Percentiles rank a stretch among this genome's conserved stretches.
phyloP scores from a whole-genome alignment of 805 yeast genomes.

The Monosporozyma servazzii region DNA sequence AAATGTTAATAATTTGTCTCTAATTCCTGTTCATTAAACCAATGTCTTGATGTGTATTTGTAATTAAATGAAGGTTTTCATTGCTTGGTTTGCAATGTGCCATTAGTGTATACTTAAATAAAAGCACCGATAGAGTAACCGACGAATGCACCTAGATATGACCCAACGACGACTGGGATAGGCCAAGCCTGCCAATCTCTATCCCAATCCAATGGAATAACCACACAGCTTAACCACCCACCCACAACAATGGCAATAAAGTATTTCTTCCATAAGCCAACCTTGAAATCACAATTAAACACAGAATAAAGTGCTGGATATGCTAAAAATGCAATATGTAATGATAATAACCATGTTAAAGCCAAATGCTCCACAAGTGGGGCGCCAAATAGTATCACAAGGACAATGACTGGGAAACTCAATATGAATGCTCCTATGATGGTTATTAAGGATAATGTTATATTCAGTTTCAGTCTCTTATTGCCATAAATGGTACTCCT shows the following conservation, averaged over 20 bases:
- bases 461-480: conserved; percentile 25
- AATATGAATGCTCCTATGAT: conserved; percentile 18
- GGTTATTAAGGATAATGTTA: conserved; percentile 17
- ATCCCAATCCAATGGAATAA: conserved; percentile 97
- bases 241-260: conserved; percentile 41
- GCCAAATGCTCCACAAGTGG: conserved; percentile 47
- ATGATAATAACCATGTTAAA: conserved; percentile 53
- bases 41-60: neutral
- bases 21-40: neutral
- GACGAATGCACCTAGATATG: conserved; percentile 58
- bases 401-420: conserved; percentile 20
- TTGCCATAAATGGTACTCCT: conserved; percentile 28
- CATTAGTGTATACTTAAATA: conserved; percentile 9
- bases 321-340: conserved; percentile 51
- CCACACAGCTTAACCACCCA: conserved; percentile 87
- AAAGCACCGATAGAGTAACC: conserved; percentile 43
- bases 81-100: neutral
- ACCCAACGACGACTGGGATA: conserved; percentile 72
- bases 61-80: neutral
- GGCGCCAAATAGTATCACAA: conserved; percentile 67
- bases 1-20: neutral
- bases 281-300: conserved; percentile 40
- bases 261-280: conserved; percentile 35
- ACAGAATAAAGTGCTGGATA: conserved; percentile 59
- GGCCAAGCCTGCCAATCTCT: conserved; percentile 98